Base-by-base conservation (phyloP, 129 eudicot genomes). In the Daucus carota region DNA sequence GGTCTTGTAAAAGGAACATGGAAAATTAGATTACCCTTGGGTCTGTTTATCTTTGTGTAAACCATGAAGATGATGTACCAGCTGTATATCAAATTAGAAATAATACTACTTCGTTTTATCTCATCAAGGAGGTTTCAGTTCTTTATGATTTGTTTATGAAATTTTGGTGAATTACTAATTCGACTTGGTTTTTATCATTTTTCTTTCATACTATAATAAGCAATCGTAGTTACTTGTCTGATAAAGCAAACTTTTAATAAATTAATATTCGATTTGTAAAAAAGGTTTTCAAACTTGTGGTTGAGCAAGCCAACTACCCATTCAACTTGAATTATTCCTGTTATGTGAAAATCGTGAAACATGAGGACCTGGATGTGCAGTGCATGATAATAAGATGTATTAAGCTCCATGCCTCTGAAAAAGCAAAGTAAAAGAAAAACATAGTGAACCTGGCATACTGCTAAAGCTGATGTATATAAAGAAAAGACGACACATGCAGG, bases 1-100 rank as follows among this genome's bases (percentile, higher is more conserved):
- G 0, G 6, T 69, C 2, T 36, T 34, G 15, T 8, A 68, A 36
- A 34, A 9, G 6, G 14, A 18, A 36, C 7, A 36, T 22, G 13
- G 29, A 10, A 57, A n/a, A 14, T n/a, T 57, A 57, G 65, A 57
- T 33, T 8, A 18, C 8, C 72, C 43, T 33, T 69, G 29, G 26
- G 73, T 69, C 15, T 69, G 6, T 69, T 20, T 36, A 9, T 69
- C 73, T 69, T 36, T 20, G 43, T 69, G 73, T 68, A 2, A 38
- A 11, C 24, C 28, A 69, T 38, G 29, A 38, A 69, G 41, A 66
- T 66, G 71, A 66, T 33, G 42, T 40, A 36, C 47, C 28, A 38
- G 47, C 14, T 69, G 73, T 69, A 69, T 69, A 69, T 69, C 45
- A 69, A 34, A 3, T 69, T 69, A 69, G 73, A 34, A 69, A 69